Conservation (phyloP, 164 flowering plant genomes). For the Chimonanthus praecox region DNA sequence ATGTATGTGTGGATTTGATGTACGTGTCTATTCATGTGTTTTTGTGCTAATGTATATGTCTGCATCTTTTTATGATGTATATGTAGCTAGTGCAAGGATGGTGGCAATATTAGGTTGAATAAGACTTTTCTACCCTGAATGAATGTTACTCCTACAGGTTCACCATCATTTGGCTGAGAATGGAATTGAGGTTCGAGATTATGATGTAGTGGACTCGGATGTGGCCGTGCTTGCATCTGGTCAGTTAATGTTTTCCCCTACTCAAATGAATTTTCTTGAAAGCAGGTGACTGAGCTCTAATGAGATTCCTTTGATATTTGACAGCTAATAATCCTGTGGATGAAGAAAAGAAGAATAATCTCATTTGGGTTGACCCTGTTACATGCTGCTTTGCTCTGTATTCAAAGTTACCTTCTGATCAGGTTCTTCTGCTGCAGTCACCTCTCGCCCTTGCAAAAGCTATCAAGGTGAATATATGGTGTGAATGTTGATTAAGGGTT, state of each 20-base stretch:
- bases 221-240: constrained; percentile 59
- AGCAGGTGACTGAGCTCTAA: constrained; percentile 13
- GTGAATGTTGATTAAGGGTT: too few relatives aligned
- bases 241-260: constrained; percentile 30
- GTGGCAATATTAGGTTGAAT: neutral
- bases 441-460: constrained; percentile 95
- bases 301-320: constrained; percentile 2
- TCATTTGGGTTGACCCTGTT: constrained; percentile 76
- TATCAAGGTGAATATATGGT: constrained; percentile 55
- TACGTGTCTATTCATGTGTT: too few relatives aligned
- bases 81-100: too few relatives aligned
- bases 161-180: constrained; percentile 44
- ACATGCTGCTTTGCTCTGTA: constrained; percentile 87
- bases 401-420: constrained; percentile 56
- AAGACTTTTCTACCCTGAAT: neutral
- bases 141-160: constrained; percentile 34
- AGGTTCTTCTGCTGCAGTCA: constrained; percentile 68
- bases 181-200: constrained; percentile 75
- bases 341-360: constrained; percentile 23
- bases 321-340: constrained; percentile 16
- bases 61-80: too few relatives aligned
- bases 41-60: too few relatives aligned
- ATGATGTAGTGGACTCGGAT: constrained; percentile 63
- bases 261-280: constrained; percentile 9
- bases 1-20: too few relatives aligned